phyloP scores from a whole-genome alignment of 768 basidiomycete species.

The Infundibulicybe gibba region DNA sequence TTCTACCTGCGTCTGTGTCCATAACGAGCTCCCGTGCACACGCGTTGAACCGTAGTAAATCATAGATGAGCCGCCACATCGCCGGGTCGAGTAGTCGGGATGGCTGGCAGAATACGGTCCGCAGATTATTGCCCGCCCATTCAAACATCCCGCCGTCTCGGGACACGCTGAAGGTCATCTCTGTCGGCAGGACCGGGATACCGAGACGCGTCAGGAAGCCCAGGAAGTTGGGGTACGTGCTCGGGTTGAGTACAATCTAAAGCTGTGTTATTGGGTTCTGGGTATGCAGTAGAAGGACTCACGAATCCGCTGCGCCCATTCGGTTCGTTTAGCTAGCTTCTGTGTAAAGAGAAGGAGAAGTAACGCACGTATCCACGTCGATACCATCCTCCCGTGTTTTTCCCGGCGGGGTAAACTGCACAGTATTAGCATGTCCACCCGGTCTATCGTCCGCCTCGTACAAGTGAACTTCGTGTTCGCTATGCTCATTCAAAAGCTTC shows the following conservation, averaged over 20 bases:
- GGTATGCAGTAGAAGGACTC: conserved; percentile 15
- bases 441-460: conserved; percentile 65
- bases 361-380: conserved; percentile 67
- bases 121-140: conserved; percentile 68
- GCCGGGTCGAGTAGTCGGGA: conserved; percentile 55
- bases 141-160: conserved; percentile 67
- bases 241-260: conserved; percentile 67
- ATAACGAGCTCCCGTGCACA: conserved; percentile 46
- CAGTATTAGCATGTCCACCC: conserved; percentile 79
- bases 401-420: conserved; percentile 42
- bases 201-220: conserved; percentile 49
- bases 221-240: conserved; percentile 77
- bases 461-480: conserved; percentile 71
- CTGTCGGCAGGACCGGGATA: conserved; percentile 52
- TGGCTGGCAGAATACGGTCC: conserved; percentile 65
- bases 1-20: conserved; percentile 4
- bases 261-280: neutral
- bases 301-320: conserved; percentile 50
- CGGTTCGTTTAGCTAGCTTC: neutral
- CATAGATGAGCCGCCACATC: conserved; percentile 74
- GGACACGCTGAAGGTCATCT: conserved; percentile 80
- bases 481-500: conserved; percentile 69
- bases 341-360: neutral
- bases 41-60: conserved; percentile 70
- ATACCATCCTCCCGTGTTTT: conserved; percentile 30